These are phyloP conservation scores for Yamadazyma spencermartinsiae DNA, from an alignment of 1,139 yeast species.

Conservation along the genomic window DNA sequence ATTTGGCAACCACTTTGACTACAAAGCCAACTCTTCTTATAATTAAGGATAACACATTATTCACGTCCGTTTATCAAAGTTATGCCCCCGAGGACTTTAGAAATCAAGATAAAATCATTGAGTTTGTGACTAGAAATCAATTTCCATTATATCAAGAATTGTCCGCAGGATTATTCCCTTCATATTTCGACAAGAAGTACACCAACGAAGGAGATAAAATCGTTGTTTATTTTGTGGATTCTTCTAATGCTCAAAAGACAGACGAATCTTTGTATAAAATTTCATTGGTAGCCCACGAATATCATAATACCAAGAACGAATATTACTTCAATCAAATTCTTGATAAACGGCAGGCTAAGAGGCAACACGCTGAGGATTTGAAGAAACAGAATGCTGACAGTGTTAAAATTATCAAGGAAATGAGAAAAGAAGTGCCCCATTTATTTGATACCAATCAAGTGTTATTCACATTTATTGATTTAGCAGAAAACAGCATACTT, in stretches of 20 bases:
- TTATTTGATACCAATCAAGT: constrained; percentile 44
- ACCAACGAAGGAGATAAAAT: constrained; percentile 37
- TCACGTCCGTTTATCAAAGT: constrained; percentile 55
- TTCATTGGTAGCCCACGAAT: constrained; percentile 55
- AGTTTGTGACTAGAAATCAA: constrained; percentile 49
- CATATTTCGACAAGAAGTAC: constrained; percentile 34
- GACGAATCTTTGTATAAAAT: constrained; percentile 43
- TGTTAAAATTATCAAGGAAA: constrained; percentile 40
- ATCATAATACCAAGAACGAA: constrained; percentile 45
- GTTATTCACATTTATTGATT: constrained; percentile 53
- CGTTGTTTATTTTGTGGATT: constrained; percentile 54
- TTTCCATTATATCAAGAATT: constrained; percentile 55
- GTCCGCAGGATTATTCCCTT: constrained; percentile 36
- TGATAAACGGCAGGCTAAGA: constrained; percentile 43
- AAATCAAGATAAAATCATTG: constrained; percentile 42
- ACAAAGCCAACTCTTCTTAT: constrained; percentile 61
- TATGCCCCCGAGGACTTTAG: constrained; percentile 66
- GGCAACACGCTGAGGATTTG: constrained; percentile 40
- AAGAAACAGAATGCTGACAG: constrained; percentile 45
- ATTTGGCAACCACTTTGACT: constrained; percentile 53
- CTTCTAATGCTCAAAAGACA: constrained; percentile 35
- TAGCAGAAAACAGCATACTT: constrained; percentile 34
- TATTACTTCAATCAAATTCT: constrained; percentile 42
- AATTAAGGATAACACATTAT: constrained; percentile 55
- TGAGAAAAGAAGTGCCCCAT: constrained; percentile 53